phyloP scores from a whole-genome alignment of 1,284 basidiomycete genomes.

The Meripilus lineatus region DNA sequence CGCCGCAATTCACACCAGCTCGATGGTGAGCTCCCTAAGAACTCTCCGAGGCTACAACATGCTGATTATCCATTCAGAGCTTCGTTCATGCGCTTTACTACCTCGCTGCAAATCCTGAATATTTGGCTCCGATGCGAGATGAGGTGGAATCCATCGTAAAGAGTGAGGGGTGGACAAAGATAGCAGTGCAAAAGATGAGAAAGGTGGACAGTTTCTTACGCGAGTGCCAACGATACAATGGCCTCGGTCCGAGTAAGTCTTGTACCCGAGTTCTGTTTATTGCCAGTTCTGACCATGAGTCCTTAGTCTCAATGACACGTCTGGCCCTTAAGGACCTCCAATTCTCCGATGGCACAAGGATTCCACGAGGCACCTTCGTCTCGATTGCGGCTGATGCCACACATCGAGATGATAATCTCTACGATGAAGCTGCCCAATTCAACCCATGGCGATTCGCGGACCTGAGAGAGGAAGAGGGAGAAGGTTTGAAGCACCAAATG shows the following conservation, averaged over 20 bases:
- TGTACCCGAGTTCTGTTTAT: background rate
- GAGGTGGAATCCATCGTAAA: constrained; percentile 35
- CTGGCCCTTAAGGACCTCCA: constrained; percentile 14
- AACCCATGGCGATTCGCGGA: constrained; percentile 10
- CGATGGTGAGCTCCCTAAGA: constrained; percentile 35
- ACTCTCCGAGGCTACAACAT: background rate
- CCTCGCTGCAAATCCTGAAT: constrained; percentile 35
- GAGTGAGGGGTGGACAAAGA: constrained; percentile 41
- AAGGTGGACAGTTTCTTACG: constrained; percentile 45
- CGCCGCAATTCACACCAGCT: constrained; percentile 36
- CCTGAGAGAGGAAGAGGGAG: constrained; percentile 16
- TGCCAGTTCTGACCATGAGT: background rate
- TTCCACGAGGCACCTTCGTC: constrained; percentile 15
- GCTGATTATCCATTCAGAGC: constrained; percentile 15
- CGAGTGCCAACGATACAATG: constrained; percentile 34
- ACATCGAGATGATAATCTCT: constrained; percentile 6
- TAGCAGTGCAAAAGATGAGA: constrained; percentile 33
- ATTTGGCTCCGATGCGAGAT: constrained; percentile 34
- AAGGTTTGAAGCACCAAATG: constrained; percentile 11
- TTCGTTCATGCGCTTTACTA: constrained; percentile 33
- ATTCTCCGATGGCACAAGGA: constrained; percentile 18
- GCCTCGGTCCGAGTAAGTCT: constrained; percentile 22
- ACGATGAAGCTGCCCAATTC: constrained; percentile 10
- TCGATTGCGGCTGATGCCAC: constrained; percentile 4
- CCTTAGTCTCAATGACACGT: constrained; percentile 10